Conservation (phyloP, 306 rosid species). For the Rubus parviflorus region DNA sequence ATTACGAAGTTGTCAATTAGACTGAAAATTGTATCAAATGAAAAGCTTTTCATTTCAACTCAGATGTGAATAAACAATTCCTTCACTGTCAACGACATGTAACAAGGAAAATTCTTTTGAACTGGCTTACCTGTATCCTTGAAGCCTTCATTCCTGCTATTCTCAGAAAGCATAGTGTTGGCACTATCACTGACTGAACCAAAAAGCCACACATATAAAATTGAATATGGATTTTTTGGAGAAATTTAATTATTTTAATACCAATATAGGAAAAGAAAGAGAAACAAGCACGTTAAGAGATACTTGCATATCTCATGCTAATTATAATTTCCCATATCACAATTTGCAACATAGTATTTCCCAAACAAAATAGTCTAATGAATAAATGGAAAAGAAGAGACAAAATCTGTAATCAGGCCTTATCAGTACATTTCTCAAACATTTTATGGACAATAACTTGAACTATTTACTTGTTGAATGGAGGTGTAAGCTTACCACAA, state of each 20-base stretch:
- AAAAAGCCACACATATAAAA: slow-evolving; percentile 29
- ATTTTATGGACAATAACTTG: too few species aligned
- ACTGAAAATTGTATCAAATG: not conserved
- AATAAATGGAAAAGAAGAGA: not conserved
- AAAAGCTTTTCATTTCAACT: not conserved
- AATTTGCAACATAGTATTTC: not conserved
- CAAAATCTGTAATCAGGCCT: too few species aligned
- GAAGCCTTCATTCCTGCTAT: slow-evolving; percentile 67
- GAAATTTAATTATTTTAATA: not conserved
- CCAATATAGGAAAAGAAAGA: not conserved
- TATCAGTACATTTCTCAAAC: too few species aligned
- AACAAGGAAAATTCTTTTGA: not conserved
- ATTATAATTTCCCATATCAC: not conserved
- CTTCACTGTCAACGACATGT: not conserved
- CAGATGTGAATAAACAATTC: not conserved
- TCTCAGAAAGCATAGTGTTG: slow-evolving; percentile 64
- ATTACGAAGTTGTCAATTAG: too few species aligned
- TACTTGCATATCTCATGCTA: too few species aligned
- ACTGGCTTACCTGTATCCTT: slow-evolving; percentile 44
- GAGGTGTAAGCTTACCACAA: slow-evolving; percentile 53
- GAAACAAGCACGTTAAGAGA: not conserved
- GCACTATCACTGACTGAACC: slow-evolving; percentile 62
- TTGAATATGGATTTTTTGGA: not conserved
- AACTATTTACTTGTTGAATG: slow-evolving; percentile 3
- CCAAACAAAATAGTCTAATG: not conserved